A percentile compares a stretch with the other conserved stretches of the same genome.
Evolutionary conservation across 1,284 basidiomycete species (phyloP).

Genomic region (Fomes fomentarius): DNA sequence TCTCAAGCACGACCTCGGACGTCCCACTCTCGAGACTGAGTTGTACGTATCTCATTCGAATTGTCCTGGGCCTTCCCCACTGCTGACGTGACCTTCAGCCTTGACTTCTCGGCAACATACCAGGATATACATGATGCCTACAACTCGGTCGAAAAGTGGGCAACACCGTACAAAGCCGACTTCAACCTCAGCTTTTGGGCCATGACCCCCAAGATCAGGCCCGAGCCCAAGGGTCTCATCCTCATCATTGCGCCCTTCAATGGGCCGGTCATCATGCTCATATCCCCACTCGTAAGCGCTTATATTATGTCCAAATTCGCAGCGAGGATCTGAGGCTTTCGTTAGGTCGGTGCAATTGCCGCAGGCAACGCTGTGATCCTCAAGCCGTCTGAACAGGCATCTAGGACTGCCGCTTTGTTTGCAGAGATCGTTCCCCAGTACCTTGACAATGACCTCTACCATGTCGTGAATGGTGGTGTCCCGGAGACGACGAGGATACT

Average conservation of each 20-base stretch:
- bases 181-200: slow-evolving; percentile 56
- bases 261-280: slow-evolving; percentile 47
- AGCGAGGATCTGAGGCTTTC: neutral
- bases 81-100: slow-evolving; percentile 36
- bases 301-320: neutral
- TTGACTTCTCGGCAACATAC: slow-evolving; percentile 57
- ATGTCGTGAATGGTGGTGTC: slow-evolving; percentile 77
- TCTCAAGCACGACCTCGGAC: slow-evolving; percentile 57
- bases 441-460: slow-evolving; percentile 72
- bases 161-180: slow-evolving; percentile 50
- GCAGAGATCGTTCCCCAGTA: slow-evolving; percentile 81
- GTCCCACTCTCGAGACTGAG: slow-evolving; percentile 54
- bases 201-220: slow-evolving; percentile 65
- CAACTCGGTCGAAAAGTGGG: slow-evolving; percentile 73
- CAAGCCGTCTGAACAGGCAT: slow-evolving; percentile 82
- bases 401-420: slow-evolving; percentile 66
- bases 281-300: slow-evolving; percentile 54
- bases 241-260: slow-evolving; percentile 67
- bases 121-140: slow-evolving; percentile 68
- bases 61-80: neutral
- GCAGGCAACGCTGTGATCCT: slow-evolving; percentile 77
- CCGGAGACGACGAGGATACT: slow-evolving; percentile 72
- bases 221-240: slow-evolving; percentile 76
- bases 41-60: slow-evolving; percentile 44
- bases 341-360: slow-evolving; percentile 75